Base-by-base conservation (phyloP, 2,329 filamentous ascomycete species). In the Paraphaeosphaeria minitans region DNA sequence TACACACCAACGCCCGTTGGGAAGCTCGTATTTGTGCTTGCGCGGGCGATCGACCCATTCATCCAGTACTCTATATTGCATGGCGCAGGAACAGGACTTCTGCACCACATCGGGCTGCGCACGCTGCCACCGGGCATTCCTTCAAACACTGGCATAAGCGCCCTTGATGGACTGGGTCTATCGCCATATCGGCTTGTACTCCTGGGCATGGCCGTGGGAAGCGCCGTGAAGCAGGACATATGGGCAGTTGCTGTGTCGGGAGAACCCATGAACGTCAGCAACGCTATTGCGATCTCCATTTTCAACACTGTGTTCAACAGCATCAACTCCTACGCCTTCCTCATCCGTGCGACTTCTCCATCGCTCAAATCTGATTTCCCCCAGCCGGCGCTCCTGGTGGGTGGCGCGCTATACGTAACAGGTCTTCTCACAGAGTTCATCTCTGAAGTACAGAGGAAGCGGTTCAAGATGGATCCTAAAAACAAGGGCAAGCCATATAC, bases 221-320 rank as follows among this genome's bases (percentile, higher is more conserved):
- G 78, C 41, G 77, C 80, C 24, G 57, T 82, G 29, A 88, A 88
- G 76, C 85, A 88, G 59, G 81, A 83, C 65, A 82, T 83, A 72
- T 85, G 84, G 82, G 74, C 83, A 14, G 67, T 78, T 1, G 65
- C 64, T 27, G 70, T 85, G 2, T 81, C 79, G 19, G 74, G 80
- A 48, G 84, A 87, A 63, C 78, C 82, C 13, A 83, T 88, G 73
- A 76, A 76, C 0, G 74, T 80, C 0, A 22, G 47, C 0, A 70
- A 74, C 2, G 84, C 84, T 0, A 43, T 80, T 0, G 57, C 72
- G 2, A 78, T 89, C 14, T 75, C 76, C 14, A 52, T 71, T 2
- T 85, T 84, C 78, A 89, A 89, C 71, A 79, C 80, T 0, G 37
- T 83, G 10, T 69, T 82, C 68, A 88, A 88, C 76, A 78, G 78